Base-by-base conservation (phyloP, 129 eudicot species). In the Artemisia argyi region DNA sequence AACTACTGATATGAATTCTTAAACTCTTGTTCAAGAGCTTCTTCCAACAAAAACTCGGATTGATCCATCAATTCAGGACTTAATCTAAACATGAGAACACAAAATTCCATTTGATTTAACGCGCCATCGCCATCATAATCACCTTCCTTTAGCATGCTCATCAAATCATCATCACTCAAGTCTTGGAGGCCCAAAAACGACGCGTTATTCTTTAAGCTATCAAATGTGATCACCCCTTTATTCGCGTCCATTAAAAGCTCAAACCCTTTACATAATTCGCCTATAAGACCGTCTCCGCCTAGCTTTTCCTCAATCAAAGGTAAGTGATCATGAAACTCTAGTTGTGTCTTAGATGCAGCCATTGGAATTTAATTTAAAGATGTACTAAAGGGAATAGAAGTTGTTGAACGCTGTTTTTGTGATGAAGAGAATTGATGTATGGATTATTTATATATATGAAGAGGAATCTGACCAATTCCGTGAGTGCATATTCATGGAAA, bases 31-130 rank as follows among this genome's bases (percentile, higher is more conserved):
- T 81, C 64, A 65, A 90, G 84, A 80, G 69, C 69, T 64, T 64
- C 24, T 39, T 64, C 24, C 16, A 64, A 64, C 69, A 64, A 10
- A 39, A 64, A 71, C 75, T 84, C 78, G 26, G 97, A 87, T 8
- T 88, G 79, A 12, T 88, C 92, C 96, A 91, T 91, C 66, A 91
- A 80, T 54, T 88, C 96, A 7, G 96, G 97, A 69, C 96, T 88
- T 55, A 88, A 80, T 72, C 96, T 88, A 64, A 91, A 91, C 96
- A 91, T 91, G 44, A 91, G 74, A 55, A 91, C 92, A 65, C 97
- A 91, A 82, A 91, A 91, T 52, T 91, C 97, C 97, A 88, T 86
- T 74, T 91, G 82, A 73, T 78, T 85, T 46, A 91, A 74, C 9
- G 90, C 92, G 4, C 90, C 96, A 74, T 91, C 97, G 2, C 92